phyloP scores from a whole-genome alignment of 345 rosid genomes.

The Turritis glabra region DNA sequence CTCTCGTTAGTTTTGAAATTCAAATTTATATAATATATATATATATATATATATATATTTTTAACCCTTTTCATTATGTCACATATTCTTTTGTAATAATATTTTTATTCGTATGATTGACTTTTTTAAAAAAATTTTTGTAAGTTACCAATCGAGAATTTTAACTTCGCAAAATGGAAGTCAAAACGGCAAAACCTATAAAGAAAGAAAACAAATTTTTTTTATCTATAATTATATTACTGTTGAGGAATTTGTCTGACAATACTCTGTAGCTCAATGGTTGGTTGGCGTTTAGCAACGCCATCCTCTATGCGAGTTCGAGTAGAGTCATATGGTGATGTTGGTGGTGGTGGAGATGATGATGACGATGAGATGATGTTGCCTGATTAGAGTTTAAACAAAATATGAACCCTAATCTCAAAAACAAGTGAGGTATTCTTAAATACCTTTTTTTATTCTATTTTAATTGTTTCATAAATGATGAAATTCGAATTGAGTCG shows the following conservation, averaged over 20 bases:
- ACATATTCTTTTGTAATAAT: too few relatives aligned
- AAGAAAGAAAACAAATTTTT: too few relatives aligned
- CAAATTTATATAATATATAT: too few relatives aligned
- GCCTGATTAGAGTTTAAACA: neutral
- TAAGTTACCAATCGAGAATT: too few relatives aligned
- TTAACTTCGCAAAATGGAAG: too few relatives aligned
- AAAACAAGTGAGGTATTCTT: neutral
- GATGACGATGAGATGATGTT: neutral
- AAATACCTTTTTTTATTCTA: neutral
- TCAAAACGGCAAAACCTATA: too few relatives aligned
- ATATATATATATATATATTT: too few relatives aligned
- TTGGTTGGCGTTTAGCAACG: neutral
- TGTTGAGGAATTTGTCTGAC: neutral
- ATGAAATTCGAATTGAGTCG: neutral
- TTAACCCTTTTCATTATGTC: too few relatives aligned
- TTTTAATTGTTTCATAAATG: neutral
- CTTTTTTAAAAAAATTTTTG: too few relatives aligned
- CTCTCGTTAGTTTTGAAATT: too few relatives aligned
- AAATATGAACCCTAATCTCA: neutral
- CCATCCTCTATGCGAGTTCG: neutral
- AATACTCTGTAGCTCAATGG: neutral
- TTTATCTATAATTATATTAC: too few relatives aligned
- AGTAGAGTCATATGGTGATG: neutral
- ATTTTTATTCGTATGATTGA: too few relatives aligned
- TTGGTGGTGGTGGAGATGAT: neutral